phyloP scores from a whole-genome alignment of 169 alveolate genomes.

The Plasmodium gallinaceum region DNA sequence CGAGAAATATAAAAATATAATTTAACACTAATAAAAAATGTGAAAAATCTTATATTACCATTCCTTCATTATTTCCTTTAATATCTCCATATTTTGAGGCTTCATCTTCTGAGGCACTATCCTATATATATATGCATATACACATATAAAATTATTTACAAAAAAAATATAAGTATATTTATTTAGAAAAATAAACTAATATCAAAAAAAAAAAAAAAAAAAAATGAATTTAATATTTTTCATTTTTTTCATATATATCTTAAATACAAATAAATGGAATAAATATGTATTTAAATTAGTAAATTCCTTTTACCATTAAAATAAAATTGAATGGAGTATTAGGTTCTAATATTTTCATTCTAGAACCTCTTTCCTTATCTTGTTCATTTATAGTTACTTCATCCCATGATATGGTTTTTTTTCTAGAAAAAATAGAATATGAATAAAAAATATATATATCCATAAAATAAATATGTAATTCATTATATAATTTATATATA shows the following conservation, averaged over 20 bases:
- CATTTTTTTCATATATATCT: background rate
- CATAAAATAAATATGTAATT: background rate
- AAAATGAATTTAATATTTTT: no score
- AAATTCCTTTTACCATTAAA: constrained; percentile 73
- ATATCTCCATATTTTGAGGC: constrained; percentile 66
- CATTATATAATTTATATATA: background rate
- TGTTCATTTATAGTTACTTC: constrained; percentile 89
- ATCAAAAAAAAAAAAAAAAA: background rate
- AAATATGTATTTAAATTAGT: background rate
- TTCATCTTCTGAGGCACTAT: constrained; percentile 79
- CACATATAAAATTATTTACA: background rate
- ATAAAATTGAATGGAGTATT: constrained; percentile 88
- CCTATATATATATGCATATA: constrained; percentile 30
- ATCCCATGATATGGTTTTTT: constrained; percentile 87
- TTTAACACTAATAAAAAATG: background rate
- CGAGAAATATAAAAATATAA: background rate
- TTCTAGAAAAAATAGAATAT: constrained; percentile 24
- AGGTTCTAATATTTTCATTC: constrained; percentile 87
- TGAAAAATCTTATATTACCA: constrained; percentile 5
- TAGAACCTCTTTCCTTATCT: constrained; percentile 89
- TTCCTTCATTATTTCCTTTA: constrained; percentile 62
- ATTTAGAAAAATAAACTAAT: background rate
- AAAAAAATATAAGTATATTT: background rate
- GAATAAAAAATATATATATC: constrained; percentile 5
- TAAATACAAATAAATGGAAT: background rate